These are phyloP conservation scores for Coniophora puteana DNA, from an alignment of 1,284 basidiomycete species.

Conservation along the genomic window DNA sequence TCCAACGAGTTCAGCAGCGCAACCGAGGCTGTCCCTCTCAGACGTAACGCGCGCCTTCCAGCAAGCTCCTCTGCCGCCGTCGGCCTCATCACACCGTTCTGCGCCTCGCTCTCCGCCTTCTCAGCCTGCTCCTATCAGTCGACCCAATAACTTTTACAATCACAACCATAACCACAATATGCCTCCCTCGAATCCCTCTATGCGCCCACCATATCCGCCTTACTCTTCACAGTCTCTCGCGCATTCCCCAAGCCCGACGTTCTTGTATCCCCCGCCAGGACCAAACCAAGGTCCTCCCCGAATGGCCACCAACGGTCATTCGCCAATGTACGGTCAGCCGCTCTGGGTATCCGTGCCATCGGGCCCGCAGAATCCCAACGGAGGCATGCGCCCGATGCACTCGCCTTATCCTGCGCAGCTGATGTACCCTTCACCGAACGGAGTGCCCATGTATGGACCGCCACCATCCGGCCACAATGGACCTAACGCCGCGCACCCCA, in stretches of 20 bases:
- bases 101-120: constrained; percentile 44
- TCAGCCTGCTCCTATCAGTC: constrained; percentile 40
- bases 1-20: constrained; percentile 46
- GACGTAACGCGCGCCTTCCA: constrained; percentile 83
- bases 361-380: constrained; percentile 41
- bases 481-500: constrained; percentile 35
- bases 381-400: constrained; percentile 52
- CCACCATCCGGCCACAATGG: constrained; percentile 33
- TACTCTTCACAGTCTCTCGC: constrained; percentile 68
- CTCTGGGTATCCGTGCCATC: constrained; percentile 71
- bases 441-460: constrained; percentile 48
- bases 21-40: constrained; percentile 68
- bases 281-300: constrained; percentile 64
- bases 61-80: constrained; percentile 61
- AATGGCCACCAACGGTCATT: constrained; percentile 56
- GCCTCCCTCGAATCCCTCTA: constrained; percentile 34
- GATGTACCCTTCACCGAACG: constrained; percentile 56
- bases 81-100: constrained; percentile 37
- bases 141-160: constrained; percentile 35
- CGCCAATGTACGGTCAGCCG: constrained; percentile 53
- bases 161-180: too few relatives aligned
- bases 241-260: constrained; percentile 57
- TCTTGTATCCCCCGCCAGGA: constrained; percentile 59
- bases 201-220: constrained; percentile 51
- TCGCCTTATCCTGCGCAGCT: constrained; percentile 64